Percentiles rank a stretch among this genome's conserved stretches.
Evolutionary conservation across 2,329 filamentous ascomycete genomes (phyloP).

Genomic region (Trichoderma endophyticum): DNA sequence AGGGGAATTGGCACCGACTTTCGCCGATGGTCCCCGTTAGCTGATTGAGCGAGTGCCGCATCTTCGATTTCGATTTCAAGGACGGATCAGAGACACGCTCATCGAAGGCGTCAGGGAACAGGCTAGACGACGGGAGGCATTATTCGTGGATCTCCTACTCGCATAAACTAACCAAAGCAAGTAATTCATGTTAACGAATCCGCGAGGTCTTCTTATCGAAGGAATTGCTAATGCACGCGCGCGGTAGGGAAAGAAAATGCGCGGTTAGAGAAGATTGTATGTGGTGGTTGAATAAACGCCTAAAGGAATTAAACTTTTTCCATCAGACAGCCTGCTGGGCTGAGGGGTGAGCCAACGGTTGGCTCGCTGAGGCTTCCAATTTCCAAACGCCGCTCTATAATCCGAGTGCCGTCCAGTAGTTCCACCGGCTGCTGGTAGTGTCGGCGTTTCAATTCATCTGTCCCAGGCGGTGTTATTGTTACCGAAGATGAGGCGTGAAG

Average conservation of each 20-base stretch:
- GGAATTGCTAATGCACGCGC: background rate
- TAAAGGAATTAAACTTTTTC: background rate
- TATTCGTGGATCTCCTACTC: background rate
- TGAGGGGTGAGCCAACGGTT: background rate
- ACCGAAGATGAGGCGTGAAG: background rate
- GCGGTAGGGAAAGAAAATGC: background rate
- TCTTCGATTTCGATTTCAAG: background rate
- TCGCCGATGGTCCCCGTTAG: background rate
- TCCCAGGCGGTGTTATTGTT: background rate
- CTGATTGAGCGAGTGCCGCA: background rate
- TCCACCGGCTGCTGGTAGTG: background rate
- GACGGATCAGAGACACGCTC: background rate
- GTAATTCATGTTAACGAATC: background rate
- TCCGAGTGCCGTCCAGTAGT: background rate
- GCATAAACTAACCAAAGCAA: background rate
- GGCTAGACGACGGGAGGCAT: background rate
- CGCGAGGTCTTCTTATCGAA: background rate
- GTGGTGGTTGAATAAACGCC: background rate
- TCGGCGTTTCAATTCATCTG: background rate
- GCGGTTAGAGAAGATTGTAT: background rate
- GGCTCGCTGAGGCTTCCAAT: background rate
- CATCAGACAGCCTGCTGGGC: background rate
- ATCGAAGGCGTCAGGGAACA: background rate
- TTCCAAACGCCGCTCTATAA: background rate
- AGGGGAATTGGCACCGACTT: background rate